Conservation (phyloP, 2,329 filamentous ascomycete genomes). For the Cryphonectria parasitica region DNA sequence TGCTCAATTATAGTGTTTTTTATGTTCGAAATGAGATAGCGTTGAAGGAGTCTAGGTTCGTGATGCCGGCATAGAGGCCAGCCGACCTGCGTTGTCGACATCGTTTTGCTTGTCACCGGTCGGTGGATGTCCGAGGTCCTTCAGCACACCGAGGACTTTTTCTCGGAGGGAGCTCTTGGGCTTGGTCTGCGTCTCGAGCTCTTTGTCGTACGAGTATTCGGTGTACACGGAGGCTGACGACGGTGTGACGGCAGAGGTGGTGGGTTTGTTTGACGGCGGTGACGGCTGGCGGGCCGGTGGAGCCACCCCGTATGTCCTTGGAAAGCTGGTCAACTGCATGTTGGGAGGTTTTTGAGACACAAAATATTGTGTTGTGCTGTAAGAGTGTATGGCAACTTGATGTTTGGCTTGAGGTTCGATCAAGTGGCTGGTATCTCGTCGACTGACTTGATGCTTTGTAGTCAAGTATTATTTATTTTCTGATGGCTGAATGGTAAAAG, state of each 20-base stretch:
- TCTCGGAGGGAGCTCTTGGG: constrained; percentile 25
- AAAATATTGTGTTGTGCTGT: neutral
- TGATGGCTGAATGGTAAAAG: neutral
- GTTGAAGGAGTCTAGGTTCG: neutral
- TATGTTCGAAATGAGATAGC: neutral
- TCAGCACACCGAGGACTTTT: constrained; percentile 26
- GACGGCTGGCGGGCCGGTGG: neutral
- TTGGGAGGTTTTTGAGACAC: neutral
- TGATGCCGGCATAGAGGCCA: constrained; percentile 20
- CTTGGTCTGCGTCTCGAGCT: constrained; percentile 22
- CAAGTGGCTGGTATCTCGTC: neutral
- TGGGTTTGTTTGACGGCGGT: neutral
- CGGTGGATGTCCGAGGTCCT: constrained; percentile 19
- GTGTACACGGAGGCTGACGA: constrained; percentile 39
- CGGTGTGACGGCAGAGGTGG: neutral
- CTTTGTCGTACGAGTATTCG: constrained; percentile 39
- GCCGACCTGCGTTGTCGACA: constrained; percentile 15
- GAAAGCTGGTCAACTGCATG: neutral
- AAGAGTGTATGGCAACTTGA: neutral
- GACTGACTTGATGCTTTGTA: neutral
- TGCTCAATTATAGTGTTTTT: neutral
- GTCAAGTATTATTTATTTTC: neutral
- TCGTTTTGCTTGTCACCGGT: constrained; percentile 20
- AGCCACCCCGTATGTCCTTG: constrained; percentile 3
- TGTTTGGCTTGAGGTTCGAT: constrained; percentile 7